phyloP scores from a whole-genome alignment of 2,329 filamentous ascomycete genomes.

The Thielaviopsis ethacetica region DNA sequence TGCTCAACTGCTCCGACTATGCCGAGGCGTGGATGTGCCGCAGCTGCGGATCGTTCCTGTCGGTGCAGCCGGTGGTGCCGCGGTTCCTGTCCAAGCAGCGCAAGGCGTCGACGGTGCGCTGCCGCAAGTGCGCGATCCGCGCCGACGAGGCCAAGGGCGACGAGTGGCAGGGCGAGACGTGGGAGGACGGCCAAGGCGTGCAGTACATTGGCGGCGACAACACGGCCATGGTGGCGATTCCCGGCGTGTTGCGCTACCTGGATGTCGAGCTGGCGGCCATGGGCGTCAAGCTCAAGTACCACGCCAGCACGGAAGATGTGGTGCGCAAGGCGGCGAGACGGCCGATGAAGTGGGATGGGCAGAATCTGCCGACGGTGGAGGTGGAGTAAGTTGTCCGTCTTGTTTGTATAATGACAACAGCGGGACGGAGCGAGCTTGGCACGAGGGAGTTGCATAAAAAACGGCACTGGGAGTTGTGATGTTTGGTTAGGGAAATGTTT shows the following conservation, averaged over 20 bases:
- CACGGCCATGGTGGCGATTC: slow-evolving; percentile 81
- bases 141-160: slow-evolving; percentile 41
- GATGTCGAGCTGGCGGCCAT: slow-evolving; percentile 93
- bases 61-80: slow-evolving; percentile 63
- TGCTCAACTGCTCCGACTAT: slow-evolving; percentile 96
- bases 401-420: neutral
- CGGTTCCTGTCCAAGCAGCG: slow-evolving; percentile 47
- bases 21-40: slow-evolving; percentile 80
- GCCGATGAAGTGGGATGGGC: slow-evolving; percentile 19
- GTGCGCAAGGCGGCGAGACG: slow-evolving; percentile 35
- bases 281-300: slow-evolving; percentile 88
- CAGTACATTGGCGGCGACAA: slow-evolving; percentile 80
- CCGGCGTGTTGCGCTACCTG: slow-evolving; percentile 79
- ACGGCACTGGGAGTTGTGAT: slow-evolving; percentile 8
- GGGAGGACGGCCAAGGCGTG: slow-evolving; percentile 79
- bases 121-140: slow-evolving; percentile 56
- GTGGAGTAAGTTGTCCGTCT: neutral
- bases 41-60: slow-evolving; percentile 76
- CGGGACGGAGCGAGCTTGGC: neutral
- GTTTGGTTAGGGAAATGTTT: slow-evolving; percentile 4
- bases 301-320: slow-evolving; percentile 47
- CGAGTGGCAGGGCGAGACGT: slow-evolving; percentile 54
- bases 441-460: slow-evolving; percentile 2
- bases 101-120: slow-evolving; percentile 55
- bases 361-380: slow-evolving; percentile 7